Evolutionary conservation across 441 rosid species (phyloP), one percentile per base, ranked within the genome.

Genomic region (Codiaeum variegatum): DNA sequence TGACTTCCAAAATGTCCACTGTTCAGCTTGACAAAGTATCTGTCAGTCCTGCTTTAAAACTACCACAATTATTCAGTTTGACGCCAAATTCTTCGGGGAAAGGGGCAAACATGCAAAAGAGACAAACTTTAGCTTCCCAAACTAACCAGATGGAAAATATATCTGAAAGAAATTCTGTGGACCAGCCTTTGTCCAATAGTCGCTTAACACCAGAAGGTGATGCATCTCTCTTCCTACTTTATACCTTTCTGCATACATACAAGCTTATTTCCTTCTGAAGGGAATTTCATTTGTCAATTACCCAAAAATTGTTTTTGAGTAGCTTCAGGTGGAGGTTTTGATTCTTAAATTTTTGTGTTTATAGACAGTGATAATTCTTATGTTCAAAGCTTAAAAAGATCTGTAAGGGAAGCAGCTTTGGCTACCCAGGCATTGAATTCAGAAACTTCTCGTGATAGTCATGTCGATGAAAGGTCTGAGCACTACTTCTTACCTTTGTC

Each of bases 321-420:
- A 42, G 49, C 63, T 72, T 77, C 36, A 62, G 52, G 60, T 69
- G 52, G 44, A 65, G 67, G 60, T 75, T 70, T 73, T 84, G 46
- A 77, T 69, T 68, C 28, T 55, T 62, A 44, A 44, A 54, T 66
- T 80, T 58, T 28, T 74, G 71, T 82, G 32, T 70, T 73, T 88
- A 86, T 89, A 96, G 99, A 89, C 75, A 74, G 82, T 58, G 91
- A 85, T 78, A 75, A 68, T 69, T 86, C 80, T 73, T 91, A 80
- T 82, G 83, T 89, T 74, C 93, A 88, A 73, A 88, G 86, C 83
- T 85, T 96, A 73, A 96, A 87, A 88, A 91, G 91, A 79, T 90
- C 99, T 71, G 99, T 96, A 40, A 81, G 99, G 75, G 97, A 90
- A 86, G 94, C 93, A 21, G 99, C 99, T 59, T 68, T 95, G 59